Conservation (phyloP, 2,329 filamentous ascomycete genomes). For the Madurella fahalii region DNA sequence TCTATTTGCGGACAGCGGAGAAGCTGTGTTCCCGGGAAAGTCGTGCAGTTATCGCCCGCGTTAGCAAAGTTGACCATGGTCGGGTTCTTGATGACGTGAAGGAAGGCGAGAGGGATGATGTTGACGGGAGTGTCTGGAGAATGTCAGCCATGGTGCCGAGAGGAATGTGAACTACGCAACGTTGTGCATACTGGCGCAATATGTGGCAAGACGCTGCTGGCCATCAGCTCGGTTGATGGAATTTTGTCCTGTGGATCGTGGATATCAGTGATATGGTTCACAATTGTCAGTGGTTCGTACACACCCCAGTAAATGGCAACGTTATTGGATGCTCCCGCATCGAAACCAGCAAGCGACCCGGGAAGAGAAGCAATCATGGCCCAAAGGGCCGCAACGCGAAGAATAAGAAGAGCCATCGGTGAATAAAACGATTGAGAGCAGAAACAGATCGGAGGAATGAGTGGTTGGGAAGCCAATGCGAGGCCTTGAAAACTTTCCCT, state of each 20-base stretch:
- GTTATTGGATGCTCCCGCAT: conserved; percentile 46
- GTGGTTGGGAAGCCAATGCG: no score
- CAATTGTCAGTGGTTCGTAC: conserved; percentile 7
- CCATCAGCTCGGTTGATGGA: conserved; percentile 47
- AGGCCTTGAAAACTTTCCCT: no score
- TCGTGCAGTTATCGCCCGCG: conserved; percentile 56
- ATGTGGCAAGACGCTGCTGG: conserved; percentile 54
- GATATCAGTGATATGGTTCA: neutral
- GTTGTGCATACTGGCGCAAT: conserved; percentile 51
- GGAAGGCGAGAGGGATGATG: conserved; percentile 62
- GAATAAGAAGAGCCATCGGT: conserved; percentile 4
- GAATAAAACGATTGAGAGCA: neutral
- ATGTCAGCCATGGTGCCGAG: conserved; percentile 32
- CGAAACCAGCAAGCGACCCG: conserved; percentile 39
- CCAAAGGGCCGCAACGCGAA: conserved; percentile 8
- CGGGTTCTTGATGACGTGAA: conserved; percentile 52
- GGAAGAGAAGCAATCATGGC: conserved; percentile 12
- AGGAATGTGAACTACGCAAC: neutral
- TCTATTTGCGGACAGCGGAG: conserved; percentile 61
- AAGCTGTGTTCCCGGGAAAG: conserved; percentile 54
- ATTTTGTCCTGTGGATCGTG: conserved; percentile 49
- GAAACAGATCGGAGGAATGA: no score
- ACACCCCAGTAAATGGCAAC: conserved; percentile 65
- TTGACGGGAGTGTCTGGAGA: conserved; percentile 28
- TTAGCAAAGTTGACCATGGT: conserved; percentile 62